Evolutionary conservation across 352 stramenopile species (phyloP).

Genomic region (Phytophthora hybrid): DNA sequence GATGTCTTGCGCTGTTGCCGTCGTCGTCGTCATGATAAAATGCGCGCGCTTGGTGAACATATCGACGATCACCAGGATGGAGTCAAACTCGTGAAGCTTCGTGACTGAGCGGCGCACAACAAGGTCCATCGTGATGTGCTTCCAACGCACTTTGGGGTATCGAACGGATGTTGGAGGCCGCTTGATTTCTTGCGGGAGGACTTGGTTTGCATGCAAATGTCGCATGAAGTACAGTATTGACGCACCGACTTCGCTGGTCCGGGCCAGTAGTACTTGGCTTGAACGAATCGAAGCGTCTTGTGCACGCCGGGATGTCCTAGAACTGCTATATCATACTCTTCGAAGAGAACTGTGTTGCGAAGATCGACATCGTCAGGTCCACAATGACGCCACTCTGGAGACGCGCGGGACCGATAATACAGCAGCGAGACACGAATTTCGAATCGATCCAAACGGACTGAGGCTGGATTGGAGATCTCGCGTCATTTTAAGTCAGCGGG

Average conservation of each 20-base stretch:
- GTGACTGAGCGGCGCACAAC: not conserved
- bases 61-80: conserved; percentile 11
- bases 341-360: not conserved
- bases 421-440: not conserved
- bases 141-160: not conserved
- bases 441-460: not conserved
- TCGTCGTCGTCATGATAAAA: conserved; percentile 7
- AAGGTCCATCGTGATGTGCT: conserved; percentile 15
- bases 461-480: not conserved
- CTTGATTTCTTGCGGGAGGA: not conserved
- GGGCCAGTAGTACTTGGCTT: conserved; percentile 12
- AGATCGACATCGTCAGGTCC: not conserved
- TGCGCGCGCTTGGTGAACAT: conserved; percentile 15
- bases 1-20: not conserved
- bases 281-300: conserved; percentile 3
- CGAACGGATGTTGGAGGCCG: not conserved
- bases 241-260: not conserved
- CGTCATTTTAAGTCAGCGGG: too few relatives aligned
- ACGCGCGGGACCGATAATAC: not conserved
- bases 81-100: not conserved
- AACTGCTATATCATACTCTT: conserved; percentile 4
- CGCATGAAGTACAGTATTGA: conserved; percentile 1
- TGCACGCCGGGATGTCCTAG: not conserved
- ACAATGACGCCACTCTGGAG: not conserved
- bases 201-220: conserved; percentile 14